Percentiles rank a stretch among this genome's conserved stretches.
These are phyloP conservation scores for Pugionium dolabratum DNA, from an alignment of 345 rosid genomes.

Conservation along the genomic window DNA sequence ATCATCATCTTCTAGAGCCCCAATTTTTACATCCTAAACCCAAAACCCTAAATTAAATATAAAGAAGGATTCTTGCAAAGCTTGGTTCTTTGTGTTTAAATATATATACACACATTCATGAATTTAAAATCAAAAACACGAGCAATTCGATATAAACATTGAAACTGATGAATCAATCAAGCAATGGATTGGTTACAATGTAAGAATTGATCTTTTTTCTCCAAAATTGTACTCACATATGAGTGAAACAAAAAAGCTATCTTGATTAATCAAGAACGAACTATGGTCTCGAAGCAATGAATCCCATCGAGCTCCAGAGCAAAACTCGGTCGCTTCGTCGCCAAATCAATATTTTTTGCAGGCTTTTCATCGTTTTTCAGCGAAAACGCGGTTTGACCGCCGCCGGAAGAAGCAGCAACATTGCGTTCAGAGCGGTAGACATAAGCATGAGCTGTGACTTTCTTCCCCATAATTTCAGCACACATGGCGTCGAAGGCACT, in stretches of 20 bases:
- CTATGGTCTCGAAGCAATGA: conserved; percentile 69
- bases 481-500: conserved; percentile 64
- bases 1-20: conserved; percentile 10
- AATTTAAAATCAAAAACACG: background rate
- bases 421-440: conserved; percentile 29
- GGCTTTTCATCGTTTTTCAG: conserved; percentile 30
- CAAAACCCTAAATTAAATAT: background rate
- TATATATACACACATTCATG: conserved; percentile 14
- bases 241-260: background rate
- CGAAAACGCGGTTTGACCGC: conserved; percentile 9
- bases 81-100: background rate
- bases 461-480: conserved; percentile 59
- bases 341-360: background rate
- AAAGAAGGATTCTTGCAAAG: conserved; percentile 8
- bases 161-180: conserved; percentile 27
- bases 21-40: conserved; percentile 20
- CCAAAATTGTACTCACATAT: conserved; percentile 25
- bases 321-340: conserved; percentile 41
- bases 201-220: background rate
- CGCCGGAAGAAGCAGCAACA: conserved; percentile 18
- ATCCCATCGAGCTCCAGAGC: conserved; percentile 69
- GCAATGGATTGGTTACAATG: conserved; percentile 2
- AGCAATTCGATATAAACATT: conserved; percentile 1
- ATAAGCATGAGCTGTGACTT: conserved; percentile 34
- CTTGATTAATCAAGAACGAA: conserved; percentile 37